A percentile compares a stretch with the other conserved stretches of the same genome.
phyloP scores from a whole-genome alignment of 1,284 basidiomycete species.

The Malassezia sympodialis region DNA sequence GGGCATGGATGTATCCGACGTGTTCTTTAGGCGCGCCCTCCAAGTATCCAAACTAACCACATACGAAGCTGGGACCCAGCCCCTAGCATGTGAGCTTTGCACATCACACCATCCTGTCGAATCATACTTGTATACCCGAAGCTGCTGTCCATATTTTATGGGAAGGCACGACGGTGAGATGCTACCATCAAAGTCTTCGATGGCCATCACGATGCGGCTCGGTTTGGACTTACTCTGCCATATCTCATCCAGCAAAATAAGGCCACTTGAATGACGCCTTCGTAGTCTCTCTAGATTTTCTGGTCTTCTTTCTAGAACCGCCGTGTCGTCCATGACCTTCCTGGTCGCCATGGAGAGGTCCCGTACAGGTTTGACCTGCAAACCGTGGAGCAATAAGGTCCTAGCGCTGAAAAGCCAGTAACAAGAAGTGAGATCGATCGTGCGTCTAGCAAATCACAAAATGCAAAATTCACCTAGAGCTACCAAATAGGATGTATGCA shows the following conservation, averaged over 20 bases:
- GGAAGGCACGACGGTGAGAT: conserved; percentile 59
- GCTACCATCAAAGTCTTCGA: conserved; percentile 46
- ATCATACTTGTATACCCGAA: conserved; percentile 77
- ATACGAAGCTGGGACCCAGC: conserved; percentile 91
- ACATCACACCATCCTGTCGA: conserved; percentile 97
- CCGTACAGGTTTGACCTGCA: background rate
- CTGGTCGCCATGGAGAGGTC: background rate
- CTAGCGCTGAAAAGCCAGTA: background rate
- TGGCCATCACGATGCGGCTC: conserved; percentile 39
- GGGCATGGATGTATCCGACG: background rate
- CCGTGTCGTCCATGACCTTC: background rate
- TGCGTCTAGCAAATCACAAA: background rate
- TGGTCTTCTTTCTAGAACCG: background rate
- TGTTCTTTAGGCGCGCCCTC: background rate
- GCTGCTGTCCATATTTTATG: conserved; percentile 79
- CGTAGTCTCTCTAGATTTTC: background rate
- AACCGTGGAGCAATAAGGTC: background rate
- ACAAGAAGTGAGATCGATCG: background rate
- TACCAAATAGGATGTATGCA: background rate
- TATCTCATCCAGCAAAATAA: background rate
- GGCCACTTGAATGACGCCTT: background rate
- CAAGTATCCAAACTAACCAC: conserved; percentile 1
- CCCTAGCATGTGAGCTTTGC: conserved; percentile 58
- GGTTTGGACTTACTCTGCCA: too few relatives aligned
- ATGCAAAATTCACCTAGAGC: background rate